Conservation (phyloP, 176 grass and related monocot genomes). For the Bromus sterilis region DNA sequence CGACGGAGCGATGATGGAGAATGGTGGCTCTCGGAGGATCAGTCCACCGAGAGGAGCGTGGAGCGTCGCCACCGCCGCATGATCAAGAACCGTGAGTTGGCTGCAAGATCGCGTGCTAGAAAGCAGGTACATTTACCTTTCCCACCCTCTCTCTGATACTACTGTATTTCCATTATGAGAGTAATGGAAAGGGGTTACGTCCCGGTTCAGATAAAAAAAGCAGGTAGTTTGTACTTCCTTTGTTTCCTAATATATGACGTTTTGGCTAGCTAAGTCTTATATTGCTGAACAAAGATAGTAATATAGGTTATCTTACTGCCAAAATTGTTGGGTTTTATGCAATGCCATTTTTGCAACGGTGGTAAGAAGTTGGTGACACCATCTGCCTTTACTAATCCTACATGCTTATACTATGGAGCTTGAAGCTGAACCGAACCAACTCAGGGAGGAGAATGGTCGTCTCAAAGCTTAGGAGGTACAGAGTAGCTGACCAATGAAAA, state of each 20-base stretch:
- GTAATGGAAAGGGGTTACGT: too few relatives aligned
- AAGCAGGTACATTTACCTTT: conserved; percentile 93
- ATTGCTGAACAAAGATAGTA: too few relatives aligned
- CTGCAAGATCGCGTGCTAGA: conserved; percentile 60
- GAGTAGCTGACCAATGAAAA: neutral
- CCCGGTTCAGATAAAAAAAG: too few relatives aligned
- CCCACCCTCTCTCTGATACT: too few relatives aligned
- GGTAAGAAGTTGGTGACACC: neutral
- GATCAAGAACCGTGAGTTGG: conserved; percentile 93
- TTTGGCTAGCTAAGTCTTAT: too few relatives aligned
- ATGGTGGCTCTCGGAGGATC: conserved; percentile 20
- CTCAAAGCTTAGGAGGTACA: conserved; percentile 70
- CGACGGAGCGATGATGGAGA: neutral
- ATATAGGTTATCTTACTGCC: neutral
- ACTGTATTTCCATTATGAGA: too few relatives aligned
- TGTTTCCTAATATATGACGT: too few relatives aligned
- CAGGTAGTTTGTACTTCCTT: too few relatives aligned
- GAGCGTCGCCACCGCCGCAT: conserved; percentile 77
- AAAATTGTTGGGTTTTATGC: neutral
- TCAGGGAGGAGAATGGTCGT: conserved; percentile 77
- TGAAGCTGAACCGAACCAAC: conserved; percentile 68
- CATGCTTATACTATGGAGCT: conserved; percentile 91
- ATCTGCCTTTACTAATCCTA: neutral
- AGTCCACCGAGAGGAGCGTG: conserved; percentile 48
- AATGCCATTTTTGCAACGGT: neutral